Percentiles rank a stretch among this genome's conserved stretches.
Conservation (phyloP, 306 rosid genomes). For the Cicer pinnatifidum region DNA sequence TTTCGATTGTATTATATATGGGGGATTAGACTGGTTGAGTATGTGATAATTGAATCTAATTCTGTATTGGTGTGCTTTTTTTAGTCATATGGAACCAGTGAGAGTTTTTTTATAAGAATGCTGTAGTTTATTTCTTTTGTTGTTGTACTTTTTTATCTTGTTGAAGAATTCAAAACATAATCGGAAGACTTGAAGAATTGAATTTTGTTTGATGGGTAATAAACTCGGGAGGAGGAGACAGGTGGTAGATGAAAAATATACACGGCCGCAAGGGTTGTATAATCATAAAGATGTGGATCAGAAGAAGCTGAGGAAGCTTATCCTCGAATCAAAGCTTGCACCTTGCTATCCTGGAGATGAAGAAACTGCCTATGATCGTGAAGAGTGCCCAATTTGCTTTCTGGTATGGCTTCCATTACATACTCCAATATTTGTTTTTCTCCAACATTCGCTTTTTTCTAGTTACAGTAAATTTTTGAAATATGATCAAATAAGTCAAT, state of each 20-base stretch:
- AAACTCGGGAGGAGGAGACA: constrained; percentile 94
- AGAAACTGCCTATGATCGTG: constrained; percentile 65
- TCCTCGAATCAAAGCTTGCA: constrained; percentile 93
- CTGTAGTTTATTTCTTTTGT: constrained; percentile 39
- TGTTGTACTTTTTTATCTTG: constrained; percentile 42
- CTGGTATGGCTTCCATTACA: constrained; percentile 63
- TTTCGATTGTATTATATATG: constrained; percentile 40
- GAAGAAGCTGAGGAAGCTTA: constrained; percentile 93
- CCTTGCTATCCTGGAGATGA: constrained; percentile 98
- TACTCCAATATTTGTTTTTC: constrained; percentile 12
- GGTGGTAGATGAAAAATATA: constrained; percentile 87
- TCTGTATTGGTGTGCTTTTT: constrained; percentile 8
- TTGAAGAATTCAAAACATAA: constrained; percentile 46
- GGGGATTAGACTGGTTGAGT: constrained; percentile 23
- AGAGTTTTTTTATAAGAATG: constrained; percentile 36
- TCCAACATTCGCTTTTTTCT: background rate
- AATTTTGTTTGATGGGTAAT: constrained; percentile 83
- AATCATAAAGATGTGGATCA: constrained; percentile 97
- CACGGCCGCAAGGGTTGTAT: constrained; percentile 95
- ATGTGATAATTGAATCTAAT: constrained; percentile 21
- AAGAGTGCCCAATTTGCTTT: constrained; percentile 99
- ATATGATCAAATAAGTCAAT: constrained; percentile 25
- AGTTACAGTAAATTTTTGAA: constrained; percentile 20
- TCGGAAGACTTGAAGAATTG: constrained; percentile 31
- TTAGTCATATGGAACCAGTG: constrained; percentile 23